These are phyloP conservation scores for Ganoderma boninense DNA, from an alignment of 1,284 basidiomycete species.

Conservation along the genomic window DNA sequence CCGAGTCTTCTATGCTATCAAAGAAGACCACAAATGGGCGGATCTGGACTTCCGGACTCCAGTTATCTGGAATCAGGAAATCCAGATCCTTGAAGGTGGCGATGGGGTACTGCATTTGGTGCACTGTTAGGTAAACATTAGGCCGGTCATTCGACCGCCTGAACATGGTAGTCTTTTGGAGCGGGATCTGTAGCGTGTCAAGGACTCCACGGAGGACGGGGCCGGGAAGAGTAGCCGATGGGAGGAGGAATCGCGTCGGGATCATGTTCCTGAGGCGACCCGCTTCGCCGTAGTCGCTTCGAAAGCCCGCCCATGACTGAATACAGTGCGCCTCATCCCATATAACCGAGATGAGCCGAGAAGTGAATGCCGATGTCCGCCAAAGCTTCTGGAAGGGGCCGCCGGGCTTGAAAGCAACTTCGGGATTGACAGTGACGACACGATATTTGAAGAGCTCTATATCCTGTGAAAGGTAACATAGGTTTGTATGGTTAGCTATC, in stretches of 20 bases:
- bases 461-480: slow-evolving; percentile 30
- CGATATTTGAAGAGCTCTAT: slow-evolving; percentile 29
- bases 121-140: slow-evolving; percentile 42
- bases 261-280: slow-evolving; percentile 40
- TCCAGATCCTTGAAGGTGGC: slow-evolving; percentile 42
- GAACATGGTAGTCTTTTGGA: slow-evolving; percentile 8
- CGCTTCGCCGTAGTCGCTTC: slow-evolving; percentile 41
- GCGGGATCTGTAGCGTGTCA: slow-evolving; percentile 25
- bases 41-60: slow-evolving; percentile 14
- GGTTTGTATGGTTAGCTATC: no score
- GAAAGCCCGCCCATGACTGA: slow-evolving; percentile 45
- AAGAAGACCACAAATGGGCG: slow-evolving; percentile 43
- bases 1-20: slow-evolving; percentile 40
- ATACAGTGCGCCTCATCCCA: slow-evolving; percentile 50
- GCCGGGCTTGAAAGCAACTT: slow-evolving; percentile 38
- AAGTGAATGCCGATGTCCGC: slow-evolving; percentile 37
- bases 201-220: slow-evolving; percentile 36
- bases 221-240: slow-evolving; percentile 46
- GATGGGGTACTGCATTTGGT: slow-evolving; percentile 35
- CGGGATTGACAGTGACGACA: slow-evolving; percentile 44
- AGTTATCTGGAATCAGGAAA: slow-evolving; percentile 39
- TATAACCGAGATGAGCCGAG: slow-evolving; percentile 38
- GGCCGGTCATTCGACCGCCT: slow-evolving; percentile 43
- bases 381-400: slow-evolving; percentile 38
- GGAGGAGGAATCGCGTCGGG: slow-evolving; percentile 40